Evolutionary conservation across 192 early-diverging fungal genomes (phyloP).

Genomic region (Coemansia sp.): DNA sequence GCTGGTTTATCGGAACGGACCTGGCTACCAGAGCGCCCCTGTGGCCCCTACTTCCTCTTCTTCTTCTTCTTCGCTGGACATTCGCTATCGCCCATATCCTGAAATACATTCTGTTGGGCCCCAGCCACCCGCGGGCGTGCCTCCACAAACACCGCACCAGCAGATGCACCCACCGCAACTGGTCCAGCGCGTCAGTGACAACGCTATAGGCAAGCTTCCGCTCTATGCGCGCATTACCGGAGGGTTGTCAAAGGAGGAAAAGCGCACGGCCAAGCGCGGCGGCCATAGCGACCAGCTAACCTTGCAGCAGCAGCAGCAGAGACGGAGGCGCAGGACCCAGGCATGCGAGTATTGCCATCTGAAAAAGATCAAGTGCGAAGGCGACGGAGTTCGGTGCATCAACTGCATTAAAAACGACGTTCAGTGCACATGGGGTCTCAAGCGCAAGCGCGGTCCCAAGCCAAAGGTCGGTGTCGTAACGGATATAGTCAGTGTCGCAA

Average conservation of each 20-base stretch:
- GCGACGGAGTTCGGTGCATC: conserved; percentile 41
- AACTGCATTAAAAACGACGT: conserved; percentile 55
- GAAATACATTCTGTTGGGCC: conserved; percentile 21
- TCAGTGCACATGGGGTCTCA: conserved; percentile 47
- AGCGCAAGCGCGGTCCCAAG: conserved; percentile 55
- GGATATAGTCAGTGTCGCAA: not conserved
- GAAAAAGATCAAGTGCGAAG: conserved; percentile 55
- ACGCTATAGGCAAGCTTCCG: not conserved
- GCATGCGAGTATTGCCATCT: conserved; percentile 54
- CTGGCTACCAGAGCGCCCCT: not conserved
- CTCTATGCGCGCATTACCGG: not conserved
- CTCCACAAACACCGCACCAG: not conserved
- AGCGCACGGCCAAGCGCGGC: not conserved
- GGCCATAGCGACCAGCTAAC: not conserved
- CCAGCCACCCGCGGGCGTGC: not conserved
- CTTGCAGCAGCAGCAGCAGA: conserved; percentile 5
- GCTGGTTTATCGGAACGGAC: not conserved
- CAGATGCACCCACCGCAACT: not conserved
- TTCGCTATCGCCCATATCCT: conserved; percentile 46
- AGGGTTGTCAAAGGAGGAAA: not conserved
- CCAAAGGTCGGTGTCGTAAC: conserved; percentile 22
- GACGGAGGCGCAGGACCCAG: conserved; percentile 49
- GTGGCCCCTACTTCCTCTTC: too few relatives aligned
- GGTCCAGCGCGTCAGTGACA: not conserved
- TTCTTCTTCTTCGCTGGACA: conserved; percentile 6